These are phyloP conservation scores for Globisporangium mamillatum DNA, from an alignment of 352 stramenopile genomes.

Conservation along the genomic window DNA sequence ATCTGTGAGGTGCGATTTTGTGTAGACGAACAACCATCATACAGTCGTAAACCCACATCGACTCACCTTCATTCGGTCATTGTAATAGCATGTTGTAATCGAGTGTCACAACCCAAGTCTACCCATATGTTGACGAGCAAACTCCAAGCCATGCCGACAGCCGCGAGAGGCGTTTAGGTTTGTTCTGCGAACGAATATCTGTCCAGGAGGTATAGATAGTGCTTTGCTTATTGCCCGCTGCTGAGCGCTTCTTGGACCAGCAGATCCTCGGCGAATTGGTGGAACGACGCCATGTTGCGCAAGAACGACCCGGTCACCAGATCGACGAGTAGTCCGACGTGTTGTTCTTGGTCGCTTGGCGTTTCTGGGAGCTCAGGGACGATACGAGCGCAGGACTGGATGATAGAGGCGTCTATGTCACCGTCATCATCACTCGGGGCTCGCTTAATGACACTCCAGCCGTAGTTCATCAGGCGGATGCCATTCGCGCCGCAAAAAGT, in stretches of 20 bases:
- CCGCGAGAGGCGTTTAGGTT: too few species aligned
- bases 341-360: not conserved
- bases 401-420: not conserved
- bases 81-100: too few species aligned
- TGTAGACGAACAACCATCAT: too few species aligned
- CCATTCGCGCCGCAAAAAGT: not conserved
- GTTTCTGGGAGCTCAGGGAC: not conserved
- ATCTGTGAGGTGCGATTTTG: too few species aligned
- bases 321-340: constrained; percentile 8
- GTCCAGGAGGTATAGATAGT: not conserved
- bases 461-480: constrained; percentile 19
- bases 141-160: too few species aligned
- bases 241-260: constrained; percentile 4
- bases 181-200: not conserved
- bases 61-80: too few species aligned
- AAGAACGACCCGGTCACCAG: constrained; percentile 15
- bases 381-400: constrained; percentile 2
- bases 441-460: constrained; percentile 24
- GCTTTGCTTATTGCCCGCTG: not conserved
- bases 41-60: too few species aligned
- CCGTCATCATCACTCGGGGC: not conserved
- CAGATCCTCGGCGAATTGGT: constrained; percentile 15
- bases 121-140: too few species aligned
- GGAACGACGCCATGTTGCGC: constrained; percentile 15
- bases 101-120: too few species aligned